Base-by-base conservation (phyloP, 73 alveolate genomes). In the Paramecium tetraurelia region DNA sequence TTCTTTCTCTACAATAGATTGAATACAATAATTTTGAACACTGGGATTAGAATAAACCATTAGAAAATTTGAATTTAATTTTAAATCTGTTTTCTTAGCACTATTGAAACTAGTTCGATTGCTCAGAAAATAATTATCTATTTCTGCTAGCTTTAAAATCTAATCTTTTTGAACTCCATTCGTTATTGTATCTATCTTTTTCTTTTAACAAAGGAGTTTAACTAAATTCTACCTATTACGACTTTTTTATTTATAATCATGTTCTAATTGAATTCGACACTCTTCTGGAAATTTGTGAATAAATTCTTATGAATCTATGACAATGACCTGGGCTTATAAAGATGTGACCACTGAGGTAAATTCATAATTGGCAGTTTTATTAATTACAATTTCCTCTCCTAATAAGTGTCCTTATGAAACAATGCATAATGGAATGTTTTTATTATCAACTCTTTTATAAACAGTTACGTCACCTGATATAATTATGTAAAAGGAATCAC, bases 321-420 rank as follows among this genome's bases (percentile, higher is more conserved):
- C 76, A 22, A 80, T 41, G 2, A 80, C 90, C 0, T 16, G 10
- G 21, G 72, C 90, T 44, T 22, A 43, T 48, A 43, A 80, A 24
- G 90, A 43, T 10, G 76, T 80, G 6, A 46, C 90, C 43, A 8
- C 0, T 3, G 90, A 59, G 4, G 90, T 44, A 44, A 40, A 80
- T 80, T 80, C 90, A 46, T 44, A 80, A 43, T n/a, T 22, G 8
- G 43, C 90, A n/a, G 27, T 8, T 80, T 80, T 80, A 48, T 46
- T 80, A 11, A 80, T 80, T 9, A 80, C 75, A 20, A 80, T 80
- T 80, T 80, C 90, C 16, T 80, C 90, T 14, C 90, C 90, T 18
- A 80, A 46, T 20, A 80, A 46, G 46, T 80, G 70, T 20, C 90
- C 90, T 14, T 33, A 31, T 2, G 90, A 80, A 10, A 80, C 75